Conservation (phyloP, 2,329 filamentous ascomycete genomes). For the Hypoxylon sp. region DNA sequence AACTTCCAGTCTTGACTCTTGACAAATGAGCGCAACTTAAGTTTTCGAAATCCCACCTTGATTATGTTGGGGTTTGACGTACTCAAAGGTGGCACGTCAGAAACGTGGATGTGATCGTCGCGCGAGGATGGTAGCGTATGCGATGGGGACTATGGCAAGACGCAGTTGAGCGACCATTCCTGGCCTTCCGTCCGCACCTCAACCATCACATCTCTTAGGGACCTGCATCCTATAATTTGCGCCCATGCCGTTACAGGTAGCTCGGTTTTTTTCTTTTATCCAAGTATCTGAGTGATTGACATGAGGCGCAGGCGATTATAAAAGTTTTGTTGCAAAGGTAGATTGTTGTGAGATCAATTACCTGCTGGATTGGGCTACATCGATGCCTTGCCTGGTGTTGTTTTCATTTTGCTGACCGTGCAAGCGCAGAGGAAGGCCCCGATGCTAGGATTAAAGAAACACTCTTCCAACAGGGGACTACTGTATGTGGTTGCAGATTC, state of each 20-base stretch:
- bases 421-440: conserved; percentile 14
- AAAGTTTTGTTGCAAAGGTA: conserved; percentile 4
- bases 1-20: conserved; percentile 11
- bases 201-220: conserved; percentile 30
- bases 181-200: conserved; percentile 31
- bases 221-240: conserved; percentile 32
- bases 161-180: conserved; percentile 42
- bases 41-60: conserved; percentile 20
- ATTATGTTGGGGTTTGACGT: conserved; percentile 20
- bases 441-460: conserved; percentile 5
- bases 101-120: conserved; percentile 36
- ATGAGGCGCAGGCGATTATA: conserved; percentile 10
- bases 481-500: conserved; percentile 9
- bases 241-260: conserved; percentile 14
- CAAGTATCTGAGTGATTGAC: conserved; percentile 17
- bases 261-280: conserved; percentile 10
- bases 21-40: conserved; percentile 15
- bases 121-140: conserved; percentile 32
- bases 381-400: conserved; percentile 5
- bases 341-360: conserved; percentile 6
- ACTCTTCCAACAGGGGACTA: conserved; percentile 1
- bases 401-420: conserved; percentile 14
- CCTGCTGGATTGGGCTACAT: conserved; percentile 12
- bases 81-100: conserved; percentile 21
- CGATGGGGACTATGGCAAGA: conserved; percentile 37